Evolutionary conservation across 2,329 filamentous ascomycete genomes (phyloP), one percentile per base, ranked within the genome.

Genomic region (Tolypocladium sp.): DNA sequence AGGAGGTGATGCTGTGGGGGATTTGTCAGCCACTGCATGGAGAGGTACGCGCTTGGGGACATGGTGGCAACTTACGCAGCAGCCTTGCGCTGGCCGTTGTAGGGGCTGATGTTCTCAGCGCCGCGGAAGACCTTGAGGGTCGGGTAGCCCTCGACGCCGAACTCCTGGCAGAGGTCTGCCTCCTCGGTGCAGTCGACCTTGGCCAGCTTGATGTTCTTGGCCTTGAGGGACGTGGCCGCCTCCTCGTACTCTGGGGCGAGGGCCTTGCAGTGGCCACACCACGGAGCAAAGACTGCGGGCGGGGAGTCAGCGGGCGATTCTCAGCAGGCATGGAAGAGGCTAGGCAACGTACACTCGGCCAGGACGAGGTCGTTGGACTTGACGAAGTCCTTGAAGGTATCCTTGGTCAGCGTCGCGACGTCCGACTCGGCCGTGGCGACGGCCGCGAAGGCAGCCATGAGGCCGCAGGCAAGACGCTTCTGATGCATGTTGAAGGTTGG

Each of bases 101-200:
- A 99, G 64, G 92, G 88, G 65, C 84, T 81, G 73, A 91, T 78
- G 73, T 89, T 91, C 13, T 97, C 91, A 51, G 79, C 77, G 68
- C 94, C 93, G 70, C 93, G 91, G 92, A 99, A 99, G 78, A 99
- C 86, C 87, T 97, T 99, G 73, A 99, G 86, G 66, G 94, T 99
- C 63, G 94, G 94, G 83, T 99, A 99, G 65, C 94, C 94, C 82
- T 97, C 92, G 51, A 99, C 92, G 63, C 91, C 92, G 70, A 90
- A 90, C 68, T 85, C 81, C 76, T 92, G 85, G 86, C 94, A 99
- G 66, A 99, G 88, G 40, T 96, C 91, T 63, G 87, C 80, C 82
- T 99, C 91, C 74, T 90, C 92, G 71, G 93, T 97, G 84, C 94
- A 97, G 82, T 97, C 93, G 68, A 95, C 78, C 86, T 95, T 94